phyloP scores from a whole-genome alignment of 306 rosid genomes.

The Fagus crenata region DNA sequence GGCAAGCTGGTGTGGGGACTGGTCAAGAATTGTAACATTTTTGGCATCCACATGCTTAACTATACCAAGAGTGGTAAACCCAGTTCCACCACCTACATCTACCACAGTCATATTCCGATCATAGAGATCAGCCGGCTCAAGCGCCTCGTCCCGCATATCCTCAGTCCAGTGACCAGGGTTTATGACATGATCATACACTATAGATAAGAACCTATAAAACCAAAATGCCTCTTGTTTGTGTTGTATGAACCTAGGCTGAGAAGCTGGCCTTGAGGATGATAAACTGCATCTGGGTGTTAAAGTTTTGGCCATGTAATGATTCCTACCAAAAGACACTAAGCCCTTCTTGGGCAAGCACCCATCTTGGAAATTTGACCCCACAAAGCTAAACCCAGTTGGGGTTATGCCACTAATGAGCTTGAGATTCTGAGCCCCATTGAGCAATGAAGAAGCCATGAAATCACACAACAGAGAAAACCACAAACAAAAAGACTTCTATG shows the following conservation, averaged over 20 bases:
- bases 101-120: slow-evolving; percentile 67
- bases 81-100: slow-evolving; percentile 90
- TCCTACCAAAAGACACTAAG: slow-evolving; percentile 33
- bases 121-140: slow-evolving; percentile 68
- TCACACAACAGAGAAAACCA: not conserved
- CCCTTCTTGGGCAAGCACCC: slow-evolving; percentile 37
- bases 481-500: not conserved
- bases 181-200: slow-evolving; percentile 72
- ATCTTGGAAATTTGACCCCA: slow-evolving; percentile 37
- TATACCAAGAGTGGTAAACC: slow-evolving; percentile 78
- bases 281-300: slow-evolving; percentile 50
- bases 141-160: slow-evolving; percentile 90
- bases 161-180: slow-evolving; percentile 93
- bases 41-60: slow-evolving; percentile 88
- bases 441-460: slow-evolving; percentile 46
- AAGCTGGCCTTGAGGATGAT: slow-evolving; percentile 65
- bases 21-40: slow-evolving; percentile 80
- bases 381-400: slow-evolving; percentile 48
- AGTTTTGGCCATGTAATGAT: slow-evolving; percentile 16
- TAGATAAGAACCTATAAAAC: slow-evolving; percentile 77
- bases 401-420: slow-evolving; percentile 39
- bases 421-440: slow-evolving; percentile 52
- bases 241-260: slow-evolving; percentile 80
- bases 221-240: slow-evolving; percentile 85
- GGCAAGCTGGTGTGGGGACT: slow-evolving; percentile 82